A percentile compares a stretch with the other conserved stretches of the same genome.
These are phyloP conservation scores for Knoxia roxburghii DNA, from an alignment of 257 asterid species.

Conservation along the genomic window DNA sequence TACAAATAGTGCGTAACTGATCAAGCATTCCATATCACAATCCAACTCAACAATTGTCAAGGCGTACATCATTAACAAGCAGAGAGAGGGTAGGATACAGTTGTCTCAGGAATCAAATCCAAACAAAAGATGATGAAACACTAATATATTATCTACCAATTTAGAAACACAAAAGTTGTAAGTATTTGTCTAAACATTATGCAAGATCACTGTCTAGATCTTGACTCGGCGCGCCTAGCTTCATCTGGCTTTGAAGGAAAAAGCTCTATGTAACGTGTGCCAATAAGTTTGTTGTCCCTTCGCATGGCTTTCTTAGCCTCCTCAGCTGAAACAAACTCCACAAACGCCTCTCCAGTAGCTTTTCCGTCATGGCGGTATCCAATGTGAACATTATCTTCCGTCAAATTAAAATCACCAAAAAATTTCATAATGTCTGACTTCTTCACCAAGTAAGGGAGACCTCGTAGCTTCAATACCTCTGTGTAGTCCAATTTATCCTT, in stretches of 20 bases:
- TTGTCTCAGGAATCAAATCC: too few species aligned
- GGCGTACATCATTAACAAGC: not conserved
- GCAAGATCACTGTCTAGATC: constrained; percentile 45
- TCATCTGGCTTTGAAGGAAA: constrained; percentile 83
- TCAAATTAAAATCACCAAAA: constrained; percentile 55
- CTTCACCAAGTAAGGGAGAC: constrained; percentile 74
- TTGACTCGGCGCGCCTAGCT: constrained; percentile 62
- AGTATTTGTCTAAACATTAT: constrained; percentile 1
- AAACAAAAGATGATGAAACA: too few species aligned
- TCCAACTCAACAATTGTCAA: too few species aligned
- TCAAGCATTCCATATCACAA: not conserved
- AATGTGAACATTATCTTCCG: constrained; percentile 68
- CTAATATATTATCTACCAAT: not conserved
- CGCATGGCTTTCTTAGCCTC: constrained; percentile 83
- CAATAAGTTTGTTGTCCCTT: constrained; percentile 93
- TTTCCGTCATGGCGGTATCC: constrained; percentile 74
- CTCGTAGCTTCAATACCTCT: too few species aligned
- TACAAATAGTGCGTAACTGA: not conserved
- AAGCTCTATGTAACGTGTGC: constrained; percentile 79
- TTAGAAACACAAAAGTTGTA: not conserved
- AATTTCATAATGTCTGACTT: constrained; percentile 63
- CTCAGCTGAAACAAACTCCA: constrained; percentile 64
- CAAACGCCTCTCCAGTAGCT: constrained; percentile 93
- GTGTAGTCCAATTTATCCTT: too few species aligned
- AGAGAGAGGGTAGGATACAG: not conserved